Base-by-base conservation (phyloP, 208 protist species). In the Polymyxa betae region DNA sequence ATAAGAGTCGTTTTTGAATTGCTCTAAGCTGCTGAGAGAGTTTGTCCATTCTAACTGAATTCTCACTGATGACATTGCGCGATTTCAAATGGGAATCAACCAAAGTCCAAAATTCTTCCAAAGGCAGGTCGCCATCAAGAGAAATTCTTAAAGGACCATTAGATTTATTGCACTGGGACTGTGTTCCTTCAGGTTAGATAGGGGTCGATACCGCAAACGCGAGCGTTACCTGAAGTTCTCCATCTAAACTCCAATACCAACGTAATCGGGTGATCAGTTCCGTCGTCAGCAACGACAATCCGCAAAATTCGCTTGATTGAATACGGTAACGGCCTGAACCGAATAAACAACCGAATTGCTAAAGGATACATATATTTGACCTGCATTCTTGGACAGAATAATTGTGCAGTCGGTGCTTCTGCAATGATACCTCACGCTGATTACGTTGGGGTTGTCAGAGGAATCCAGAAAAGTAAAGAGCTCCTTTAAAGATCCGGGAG, bases 361-460 rank as follows among this genome's bases (percentile, higher is more conserved):
- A n/a, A 82, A 5, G 72, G 5, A 38, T 82, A 35, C 72, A n/a
- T n/a, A n/a, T n/a, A n/a, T n/a, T n/a, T 43, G 72, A 82, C 72
- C 72, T 40, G 72, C 72, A 43, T 82, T 82, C n/a, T 82, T 82
- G 35, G 72, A 82, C n/a, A 82, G 40, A n/a, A 82, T 43, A 20
- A 82, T 82, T 5, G 35, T 82, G 5, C 16, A 82, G 72, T 82
- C 72, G 72, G 35, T 35, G n/a, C 72, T n/a, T 5, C 72, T 5
- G n/a, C 72, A 5, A 43, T 82, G n/a, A 43, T 82, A 82, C n/a
- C 40, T 5, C 5, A 82, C 72, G 35, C 35, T 45, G 12, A 82
- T 20, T 38, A 82, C 35, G n/a, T 82, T 82, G 35, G 72, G 72
- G n/a, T 38, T n/a, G 35, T 82, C 72, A 43, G 5, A 20, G 5